A percentile compares a stretch with the other conserved stretches of the same genome.
phyloP scores from a whole-genome alignment of 208 protist genomes.

The Leishmania gerbilli region DNA sequence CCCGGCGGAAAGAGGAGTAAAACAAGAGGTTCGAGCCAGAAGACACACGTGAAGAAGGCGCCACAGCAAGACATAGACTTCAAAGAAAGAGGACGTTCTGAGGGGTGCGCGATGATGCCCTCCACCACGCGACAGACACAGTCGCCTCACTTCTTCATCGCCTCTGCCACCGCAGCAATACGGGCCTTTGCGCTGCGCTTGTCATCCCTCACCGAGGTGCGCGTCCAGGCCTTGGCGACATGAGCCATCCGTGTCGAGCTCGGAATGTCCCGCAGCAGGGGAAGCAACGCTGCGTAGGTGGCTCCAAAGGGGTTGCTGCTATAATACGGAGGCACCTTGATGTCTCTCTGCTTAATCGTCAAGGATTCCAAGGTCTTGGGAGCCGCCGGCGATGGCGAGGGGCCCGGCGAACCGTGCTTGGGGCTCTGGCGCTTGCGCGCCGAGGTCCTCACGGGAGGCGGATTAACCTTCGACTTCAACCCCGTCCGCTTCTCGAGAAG shows the following conservation, averaged over 20 bases:
- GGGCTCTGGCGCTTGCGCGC: background rate
- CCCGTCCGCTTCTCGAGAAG: slow-evolving; percentile 29
- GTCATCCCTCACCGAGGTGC: slow-evolving; percentile 24
- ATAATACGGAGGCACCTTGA: slow-evolving; percentile 40
- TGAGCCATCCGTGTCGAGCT: slow-evolving; percentile 30
- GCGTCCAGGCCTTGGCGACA: slow-evolving; percentile 39
- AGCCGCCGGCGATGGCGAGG: background rate
- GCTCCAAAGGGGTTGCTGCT: slow-evolving; percentile 33
- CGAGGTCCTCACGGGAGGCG: background rate
- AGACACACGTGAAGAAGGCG: background rate
- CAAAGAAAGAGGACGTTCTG: background rate
- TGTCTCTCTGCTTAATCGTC: slow-evolving; percentile 11
- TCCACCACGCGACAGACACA: background rate
- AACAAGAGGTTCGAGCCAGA: background rate
- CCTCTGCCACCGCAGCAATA: slow-evolving; percentile 38
- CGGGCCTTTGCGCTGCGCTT: slow-evolving; percentile 30
- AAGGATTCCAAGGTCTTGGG: background rate
- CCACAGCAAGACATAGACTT: background rate
- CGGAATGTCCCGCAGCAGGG: slow-evolving; percentile 13
- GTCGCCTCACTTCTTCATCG: slow-evolving; percentile 22
- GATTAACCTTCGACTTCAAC: slow-evolving; percentile 5
- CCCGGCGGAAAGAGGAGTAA: background rate
- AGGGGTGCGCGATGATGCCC: background rate
- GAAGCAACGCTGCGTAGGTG: slow-evolving; percentile 35
- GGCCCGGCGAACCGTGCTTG: background rate